Conservation (phyloP, 164 flowering plant genomes). For the Cinnamomum chago region DNA sequence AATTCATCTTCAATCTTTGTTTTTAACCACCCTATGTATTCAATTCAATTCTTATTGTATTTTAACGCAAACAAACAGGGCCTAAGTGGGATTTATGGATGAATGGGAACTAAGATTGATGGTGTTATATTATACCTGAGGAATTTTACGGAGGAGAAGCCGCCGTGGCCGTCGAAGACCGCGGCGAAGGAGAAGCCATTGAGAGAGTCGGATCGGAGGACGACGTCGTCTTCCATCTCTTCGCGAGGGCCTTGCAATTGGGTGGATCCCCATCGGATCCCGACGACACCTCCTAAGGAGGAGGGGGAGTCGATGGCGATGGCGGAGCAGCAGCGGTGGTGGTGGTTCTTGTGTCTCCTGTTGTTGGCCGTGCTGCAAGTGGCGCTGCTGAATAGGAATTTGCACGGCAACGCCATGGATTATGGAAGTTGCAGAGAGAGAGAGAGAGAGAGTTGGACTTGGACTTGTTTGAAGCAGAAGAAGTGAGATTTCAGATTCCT, state of each 20-base stretch:
- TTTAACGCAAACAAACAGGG: no score
- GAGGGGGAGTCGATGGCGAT: conserved; percentile 72
- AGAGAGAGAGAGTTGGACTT: no score
- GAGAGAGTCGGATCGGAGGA: conserved; percentile 55
- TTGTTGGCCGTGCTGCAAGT: conserved; percentile 19
- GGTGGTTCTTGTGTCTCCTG: conserved; percentile 11
- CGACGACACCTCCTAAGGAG: conserved; percentile 25
- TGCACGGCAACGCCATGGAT: conserved; percentile 28
- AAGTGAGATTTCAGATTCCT: no score
- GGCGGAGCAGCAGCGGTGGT: conserved; percentile 49
- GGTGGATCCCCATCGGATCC: conserved; percentile 70
- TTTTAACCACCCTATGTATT: no score
- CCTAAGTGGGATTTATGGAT: no score
- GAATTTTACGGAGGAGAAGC: conserved; percentile 76
- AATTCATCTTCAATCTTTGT: no score
- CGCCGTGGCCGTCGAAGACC: conserved; percentile 94
- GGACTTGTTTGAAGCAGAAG: no score
- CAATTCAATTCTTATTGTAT: no score
- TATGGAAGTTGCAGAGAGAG: no score
- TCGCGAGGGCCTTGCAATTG: conserved; percentile 66
- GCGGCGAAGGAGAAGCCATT: conserved; percentile 85
- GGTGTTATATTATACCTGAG: conserved; percentile 37
- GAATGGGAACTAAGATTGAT: background rate
- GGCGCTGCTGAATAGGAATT: conserved; percentile 33
- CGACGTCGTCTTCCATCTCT: conserved; percentile 90